Evolutionary conservation across 306 rosid genomes (phyloP).

Genomic region (cucumber (Cucumis sativus)): Cucumber_9930_V3 NC_026656.2:18625001-18625500

Average conservation of each 20-base stretch:
- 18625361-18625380: slow-evolving; percentile 61
- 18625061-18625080: slow-evolving; percentile 69
- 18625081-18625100: slow-evolving; percentile 69
- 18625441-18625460: slow-evolving; percentile 76
- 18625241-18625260: slow-evolving; percentile 66
- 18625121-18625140: slow-evolving; percentile 58
- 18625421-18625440: slow-evolving; percentile 53
- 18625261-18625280: slow-evolving; percentile 60
- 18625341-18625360: slow-evolving; percentile 45
- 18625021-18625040: slow-evolving; percentile 68
- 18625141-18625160: slow-evolving; percentile 55
- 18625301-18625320: slow-evolving; percentile 40
- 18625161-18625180: slow-evolving; percentile 47
- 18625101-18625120: slow-evolving; percentile 30
- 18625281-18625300: slow-evolving; percentile 55
- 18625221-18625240: slow-evolving; percentile 67
- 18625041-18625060: slow-evolving; percentile 80
- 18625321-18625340: slow-evolving; percentile 31
- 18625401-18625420: slow-evolving; percentile 59
- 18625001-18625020: slow-evolving; percentile 72
- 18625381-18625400: slow-evolving; percentile 65
- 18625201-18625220: slow-evolving; percentile 67
- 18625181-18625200: slow-evolving; percentile 49
- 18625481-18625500: slow-evolving; percentile 30
- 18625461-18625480: slow-evolving; percentile 55